A percentile compares a stretch with the other conserved stretches of the same genome.
phyloP scores from a whole-genome alignment of 306 rosid species.

The Pterocarpus santalinus region DNA sequence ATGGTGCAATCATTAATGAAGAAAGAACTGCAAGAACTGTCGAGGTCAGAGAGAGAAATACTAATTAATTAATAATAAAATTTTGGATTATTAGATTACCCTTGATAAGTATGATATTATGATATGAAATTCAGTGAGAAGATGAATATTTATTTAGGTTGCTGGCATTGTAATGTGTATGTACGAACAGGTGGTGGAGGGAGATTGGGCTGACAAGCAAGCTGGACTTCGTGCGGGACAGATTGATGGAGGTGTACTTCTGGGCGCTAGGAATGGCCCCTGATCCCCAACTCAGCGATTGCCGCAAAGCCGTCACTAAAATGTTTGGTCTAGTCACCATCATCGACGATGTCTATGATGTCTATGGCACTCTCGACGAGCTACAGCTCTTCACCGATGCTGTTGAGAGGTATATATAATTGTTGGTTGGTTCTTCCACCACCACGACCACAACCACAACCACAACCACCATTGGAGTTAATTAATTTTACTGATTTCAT shows the following conservation, averaged over 20 bases:
- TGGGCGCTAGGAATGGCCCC: slow-evolving; percentile 47
- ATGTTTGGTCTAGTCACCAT: slow-evolving; percentile 40
- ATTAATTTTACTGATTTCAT: too few relatives aligned
- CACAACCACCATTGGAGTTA: too few relatives aligned
- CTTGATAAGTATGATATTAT: too few relatives aligned
- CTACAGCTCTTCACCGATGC: slow-evolving; percentile 48
- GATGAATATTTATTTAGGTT: too few relatives aligned
- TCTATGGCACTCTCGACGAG: slow-evolving; percentile 53
- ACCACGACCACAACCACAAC: too few relatives aligned
- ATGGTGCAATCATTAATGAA: slow-evolving; percentile 45
- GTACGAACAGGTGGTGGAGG: slow-evolving; percentile 51
- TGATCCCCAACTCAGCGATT: slow-evolving; percentile 38
- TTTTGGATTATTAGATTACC: too few relatives aligned
- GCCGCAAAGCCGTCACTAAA: slow-evolving; percentile 52
- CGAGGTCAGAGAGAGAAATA: slow-evolving; percentile 5
- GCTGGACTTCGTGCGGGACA: slow-evolving; percentile 51
- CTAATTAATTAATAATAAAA: too few relatives aligned
- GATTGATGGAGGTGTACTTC: slow-evolving; percentile 51
- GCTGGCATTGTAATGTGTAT: too few relatives aligned
- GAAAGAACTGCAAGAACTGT: slow-evolving; percentile 45
- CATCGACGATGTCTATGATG: slow-evolving; percentile 57
- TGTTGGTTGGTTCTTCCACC: too few relatives aligned
- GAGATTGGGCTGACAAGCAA: slow-evolving; percentile 50
- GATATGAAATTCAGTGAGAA: too few relatives aligned
- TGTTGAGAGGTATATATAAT: slow-evolving; percentile 48